These are phyloP conservation scores for Macrotyloma uniflorum DNA, from an alignment of 306 rosid genomes.

Conservation along the genomic window DNA sequence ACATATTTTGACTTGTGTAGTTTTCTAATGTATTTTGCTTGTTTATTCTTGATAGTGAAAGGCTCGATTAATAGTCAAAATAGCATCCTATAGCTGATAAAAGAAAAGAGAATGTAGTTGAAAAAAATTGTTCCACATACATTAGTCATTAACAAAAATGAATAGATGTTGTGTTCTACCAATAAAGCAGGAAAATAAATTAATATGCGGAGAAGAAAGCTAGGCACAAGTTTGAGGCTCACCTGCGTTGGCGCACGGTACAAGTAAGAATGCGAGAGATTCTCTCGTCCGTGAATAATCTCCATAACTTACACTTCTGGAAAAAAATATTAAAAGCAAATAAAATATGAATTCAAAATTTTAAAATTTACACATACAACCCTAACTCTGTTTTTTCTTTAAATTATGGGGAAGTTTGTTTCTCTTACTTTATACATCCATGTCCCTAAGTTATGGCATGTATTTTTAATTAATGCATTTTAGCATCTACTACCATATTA, in stretches of 20 bases:
- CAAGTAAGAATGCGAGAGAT: conserved; percentile 43
- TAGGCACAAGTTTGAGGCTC: neutral
- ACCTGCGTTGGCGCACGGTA: no score
- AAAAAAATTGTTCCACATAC: no score
- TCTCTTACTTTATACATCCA: neutral
- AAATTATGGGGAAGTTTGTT: neutral
- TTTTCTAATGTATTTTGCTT: neutral
- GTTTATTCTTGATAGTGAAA: neutral
- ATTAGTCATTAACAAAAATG: no score
- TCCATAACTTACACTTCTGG: conserved; percentile 31
- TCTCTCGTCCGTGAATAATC: conserved; percentile 66
- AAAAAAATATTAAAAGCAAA: neutral
- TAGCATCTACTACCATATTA: conserved; percentile 29
- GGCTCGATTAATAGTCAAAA: conserved; percentile 10
- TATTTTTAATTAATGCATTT: conserved; percentile 21
- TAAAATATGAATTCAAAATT: neutral
- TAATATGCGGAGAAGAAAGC: neutral
- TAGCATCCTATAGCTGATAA: neutral
- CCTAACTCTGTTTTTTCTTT: neutral
- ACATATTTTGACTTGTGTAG: conserved; percentile 29
- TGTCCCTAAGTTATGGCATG: conserved; percentile 36
- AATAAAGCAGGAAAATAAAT: no score
- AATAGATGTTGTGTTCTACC: no score
- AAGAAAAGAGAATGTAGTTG: no score
- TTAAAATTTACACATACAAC: neutral